phyloP scores from a whole-genome alignment of 257 asterid species.

The Solanum virginianum region DNA sequence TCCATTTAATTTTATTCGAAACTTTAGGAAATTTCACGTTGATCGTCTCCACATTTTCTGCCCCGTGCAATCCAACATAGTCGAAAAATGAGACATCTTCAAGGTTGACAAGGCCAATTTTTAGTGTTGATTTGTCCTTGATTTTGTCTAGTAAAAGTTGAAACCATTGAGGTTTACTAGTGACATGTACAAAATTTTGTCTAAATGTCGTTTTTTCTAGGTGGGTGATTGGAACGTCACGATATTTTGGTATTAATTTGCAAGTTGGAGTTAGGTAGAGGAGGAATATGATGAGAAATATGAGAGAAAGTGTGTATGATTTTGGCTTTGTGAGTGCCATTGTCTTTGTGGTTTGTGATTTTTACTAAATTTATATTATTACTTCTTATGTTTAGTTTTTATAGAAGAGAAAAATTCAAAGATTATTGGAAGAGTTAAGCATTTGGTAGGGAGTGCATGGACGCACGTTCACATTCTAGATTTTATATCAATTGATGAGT shows the following conservation, averaged over 20 bases:
- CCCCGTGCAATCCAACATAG: not conserved
- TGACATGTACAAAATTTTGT: not conserved
- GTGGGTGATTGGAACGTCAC: constrained; percentile 1
- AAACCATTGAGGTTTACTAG: constrained; percentile 12
- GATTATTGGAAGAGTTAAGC: not conserved
- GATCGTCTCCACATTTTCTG: not conserved
- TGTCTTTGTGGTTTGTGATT: not conserved
- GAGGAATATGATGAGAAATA: constrained; percentile 26
- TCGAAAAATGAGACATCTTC: not conserved
- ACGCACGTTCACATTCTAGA: not conserved
- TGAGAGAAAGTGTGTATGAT: constrained; percentile 12
- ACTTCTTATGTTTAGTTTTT: not conserved
- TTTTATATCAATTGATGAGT: not conserved
- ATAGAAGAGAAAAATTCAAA: not conserved
- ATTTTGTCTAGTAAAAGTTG: not conserved
- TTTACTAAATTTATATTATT: not conserved
- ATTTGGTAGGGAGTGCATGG: constrained; percentile 5
- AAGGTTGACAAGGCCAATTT: constrained; percentile 15
- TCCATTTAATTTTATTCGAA: constrained; percentile 27
- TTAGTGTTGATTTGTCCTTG: not conserved
- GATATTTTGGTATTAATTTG: constrained; percentile 4
- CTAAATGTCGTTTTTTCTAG: not conserved
- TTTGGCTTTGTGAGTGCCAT: constrained; percentile 32
- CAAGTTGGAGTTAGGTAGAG: constrained; percentile 18
- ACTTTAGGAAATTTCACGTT: constrained; percentile 20